Base-by-base conservation (phyloP, 495 filamentous ascomycete species). In the Chaetomium cochliodes region DNA sequence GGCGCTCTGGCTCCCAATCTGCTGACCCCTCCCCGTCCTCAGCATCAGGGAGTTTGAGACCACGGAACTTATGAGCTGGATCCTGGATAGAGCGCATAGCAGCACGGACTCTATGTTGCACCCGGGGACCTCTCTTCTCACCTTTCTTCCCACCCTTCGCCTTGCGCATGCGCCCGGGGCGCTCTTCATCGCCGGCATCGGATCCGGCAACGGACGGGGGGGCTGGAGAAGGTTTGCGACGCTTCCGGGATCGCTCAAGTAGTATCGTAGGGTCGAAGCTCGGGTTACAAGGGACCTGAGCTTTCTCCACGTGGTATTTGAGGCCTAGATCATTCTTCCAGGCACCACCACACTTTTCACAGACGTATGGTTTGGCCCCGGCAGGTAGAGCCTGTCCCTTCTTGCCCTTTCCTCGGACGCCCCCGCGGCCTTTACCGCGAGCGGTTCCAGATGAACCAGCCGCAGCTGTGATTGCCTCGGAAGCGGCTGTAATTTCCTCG, bases 321-420 rank as follows among this genome's bases (percentile, higher is more conserved):
- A 86, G 71, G 1, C 83, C 83, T 39, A 78, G 72, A 20, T 80
- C 74, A 60, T 85, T 84, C 63, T 83, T 84, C 78, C 79, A 86
- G 25, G 68, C 66, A 8, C 73, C 74, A 15, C 78, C 80, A 57
- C 83, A 86, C 20, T 74, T 79, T 5, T 79, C 73, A 62, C 83
- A 86, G 16, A 71, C 68, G 33, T 46, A 81, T 0, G 71, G 61
- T 56, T 75, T 79, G 11, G 54, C 49, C 3, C 64, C 66, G 3
- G 52, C 60, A 30, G 54, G 60, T 9, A 58, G 22, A 25, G 69
- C 41, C 25, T 54, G 52, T 28, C 66, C 54, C 47, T 64, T 73
- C 28, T 64, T 61, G 25, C 68, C 67, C 9, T 65, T 58, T 13
- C 68, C 64, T 13, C 66, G 46, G 9, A 53, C 62, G 13, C 37